Percentiles rank a stretch among this genome's conserved stretches.
These are phyloP conservation scores for Diplodia seriata DNA, from an alignment of 2,329 filamentous ascomycete genomes.

Conservation along the genomic window DNA sequence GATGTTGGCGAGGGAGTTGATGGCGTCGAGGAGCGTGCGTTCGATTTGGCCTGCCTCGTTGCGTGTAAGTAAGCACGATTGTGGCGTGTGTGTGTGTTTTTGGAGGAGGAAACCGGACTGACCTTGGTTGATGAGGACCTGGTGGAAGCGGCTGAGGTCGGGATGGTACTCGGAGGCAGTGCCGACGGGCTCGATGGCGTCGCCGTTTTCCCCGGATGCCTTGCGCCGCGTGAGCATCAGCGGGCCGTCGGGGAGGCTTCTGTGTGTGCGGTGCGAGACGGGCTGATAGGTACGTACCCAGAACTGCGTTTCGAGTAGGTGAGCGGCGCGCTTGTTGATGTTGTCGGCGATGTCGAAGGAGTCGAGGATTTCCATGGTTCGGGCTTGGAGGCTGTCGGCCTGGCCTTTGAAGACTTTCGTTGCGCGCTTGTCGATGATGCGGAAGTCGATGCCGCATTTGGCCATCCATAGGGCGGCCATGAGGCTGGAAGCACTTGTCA, in stretches of 20 bases:
- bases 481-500: neutral
- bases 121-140: conserved; percentile 1
- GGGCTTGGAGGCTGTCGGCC: neutral
- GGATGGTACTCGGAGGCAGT: neutral
- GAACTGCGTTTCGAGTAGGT: neutral
- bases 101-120: neutral
- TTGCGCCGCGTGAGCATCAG: neutral
- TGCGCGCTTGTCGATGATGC: neutral
- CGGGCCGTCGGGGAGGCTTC: neutral
- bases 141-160: conserved; percentile 6
- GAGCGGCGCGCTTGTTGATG: neutral
- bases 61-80: no score
- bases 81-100: no score
- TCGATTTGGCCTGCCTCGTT: no score
- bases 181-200: neutral
- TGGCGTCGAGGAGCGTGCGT: neutral
- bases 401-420: neutral
- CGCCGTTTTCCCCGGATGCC: neutral
- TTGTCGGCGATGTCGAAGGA: neutral
- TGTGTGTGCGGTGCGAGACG: neutral
- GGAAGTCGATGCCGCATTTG: neutral
- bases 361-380: neutral
- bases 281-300: neutral
- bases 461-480: neutral
- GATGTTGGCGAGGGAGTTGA: neutral